phyloP scores from a whole-genome alignment of 129 eudicot genomes.

The Erigeron canadensis region DNA sequence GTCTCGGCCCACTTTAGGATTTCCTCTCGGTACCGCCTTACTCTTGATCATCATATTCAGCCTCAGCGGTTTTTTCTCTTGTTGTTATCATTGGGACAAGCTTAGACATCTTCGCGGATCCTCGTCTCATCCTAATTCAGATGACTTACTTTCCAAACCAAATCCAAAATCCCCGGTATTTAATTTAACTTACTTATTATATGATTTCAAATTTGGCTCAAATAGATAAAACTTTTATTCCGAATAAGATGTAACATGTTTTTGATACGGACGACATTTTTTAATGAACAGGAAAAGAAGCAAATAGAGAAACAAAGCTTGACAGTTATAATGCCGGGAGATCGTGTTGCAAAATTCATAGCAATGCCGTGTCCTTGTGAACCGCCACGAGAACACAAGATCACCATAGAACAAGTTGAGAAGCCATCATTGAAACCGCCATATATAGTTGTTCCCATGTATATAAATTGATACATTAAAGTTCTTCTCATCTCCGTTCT shows the following conservation, averaged over 20 bases:
- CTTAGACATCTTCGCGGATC: constrained; percentile 27
- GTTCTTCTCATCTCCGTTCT: background rate
- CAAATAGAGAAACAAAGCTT: constrained; percentile 45
- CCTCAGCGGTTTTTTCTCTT: constrained; percentile 12
- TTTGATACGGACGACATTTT: background rate
- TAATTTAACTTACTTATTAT: background rate
- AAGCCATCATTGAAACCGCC: constrained; percentile 64
- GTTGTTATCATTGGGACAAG: constrained; percentile 18
- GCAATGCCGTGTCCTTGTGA: constrained; percentile 89
- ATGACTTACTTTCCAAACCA: constrained; percentile 42
- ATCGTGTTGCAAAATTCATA: constrained; percentile 71
- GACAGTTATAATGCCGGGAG: constrained; percentile 93
- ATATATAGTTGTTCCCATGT: constrained; percentile 55
- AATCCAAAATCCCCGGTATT: constrained; percentile 43
- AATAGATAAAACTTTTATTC: no score
- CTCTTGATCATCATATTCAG: constrained; percentile 5
- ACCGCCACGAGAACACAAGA: constrained; percentile 42
- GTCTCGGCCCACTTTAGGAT: constrained; percentile 9
- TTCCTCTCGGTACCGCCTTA: constrained; percentile 8
- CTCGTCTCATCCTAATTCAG: constrained; percentile 34
- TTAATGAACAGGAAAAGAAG: constrained; percentile 37
- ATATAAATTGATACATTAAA: constrained; percentile 1
- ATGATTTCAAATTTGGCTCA: no score
- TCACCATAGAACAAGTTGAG: constrained; percentile 30
- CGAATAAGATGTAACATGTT: background rate